Conservation (phyloP, 768 basidiomycete species). For the Mycena pura region DNA sequence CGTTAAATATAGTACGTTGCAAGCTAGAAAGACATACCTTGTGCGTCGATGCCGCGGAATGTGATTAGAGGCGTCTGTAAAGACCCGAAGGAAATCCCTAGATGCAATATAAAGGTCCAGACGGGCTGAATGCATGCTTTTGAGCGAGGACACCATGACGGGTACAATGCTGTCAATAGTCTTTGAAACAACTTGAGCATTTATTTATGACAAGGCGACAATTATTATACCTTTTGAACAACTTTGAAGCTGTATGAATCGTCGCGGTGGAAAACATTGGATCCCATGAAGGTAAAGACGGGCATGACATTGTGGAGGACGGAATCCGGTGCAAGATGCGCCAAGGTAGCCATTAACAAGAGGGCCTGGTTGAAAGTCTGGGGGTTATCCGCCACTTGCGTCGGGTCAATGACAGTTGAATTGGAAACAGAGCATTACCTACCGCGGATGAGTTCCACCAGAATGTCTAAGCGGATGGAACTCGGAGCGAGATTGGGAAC, state of each 20-base stretch:
- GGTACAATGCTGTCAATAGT: slow-evolving; percentile 95
- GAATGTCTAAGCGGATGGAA: slow-evolving; percentile 78
- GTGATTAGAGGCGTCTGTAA: slow-evolving; percentile 91
- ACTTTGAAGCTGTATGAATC: slow-evolving; percentile 95
- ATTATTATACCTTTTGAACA: slow-evolving; percentile 77
- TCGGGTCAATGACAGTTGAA: slow-evolving; percentile 2
- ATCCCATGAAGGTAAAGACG: slow-evolving; percentile 99
- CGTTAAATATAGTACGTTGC: background rate
- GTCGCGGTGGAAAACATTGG: slow-evolving; percentile 96
- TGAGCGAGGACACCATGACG: slow-evolving; percentile 85
- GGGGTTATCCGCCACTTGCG: slow-evolving; percentile 83
- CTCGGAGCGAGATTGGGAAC: slow-evolving; percentile 58
- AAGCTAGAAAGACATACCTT: slow-evolving; percentile 56
- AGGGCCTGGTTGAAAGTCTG: slow-evolving; percentile 95
- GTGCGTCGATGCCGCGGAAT: slow-evolving; percentile 93
- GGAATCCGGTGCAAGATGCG: slow-evolving; percentile 85
- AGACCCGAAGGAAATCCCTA: slow-evolving; percentile 85
- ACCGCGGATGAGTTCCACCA: slow-evolving; percentile 90
- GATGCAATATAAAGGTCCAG: slow-evolving; percentile 73
- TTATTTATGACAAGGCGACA: background rate
- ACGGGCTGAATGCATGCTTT: slow-evolving; percentile 55
- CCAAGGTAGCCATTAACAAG: slow-evolving; percentile 83
- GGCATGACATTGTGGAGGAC: slow-evolving; percentile 97
- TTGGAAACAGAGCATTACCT: slow-evolving; percentile 24
- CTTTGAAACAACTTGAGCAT: slow-evolving; percentile 44